Conservation (phyloP, 331 rosid species). For the Cydonia oblonga region DNA sequence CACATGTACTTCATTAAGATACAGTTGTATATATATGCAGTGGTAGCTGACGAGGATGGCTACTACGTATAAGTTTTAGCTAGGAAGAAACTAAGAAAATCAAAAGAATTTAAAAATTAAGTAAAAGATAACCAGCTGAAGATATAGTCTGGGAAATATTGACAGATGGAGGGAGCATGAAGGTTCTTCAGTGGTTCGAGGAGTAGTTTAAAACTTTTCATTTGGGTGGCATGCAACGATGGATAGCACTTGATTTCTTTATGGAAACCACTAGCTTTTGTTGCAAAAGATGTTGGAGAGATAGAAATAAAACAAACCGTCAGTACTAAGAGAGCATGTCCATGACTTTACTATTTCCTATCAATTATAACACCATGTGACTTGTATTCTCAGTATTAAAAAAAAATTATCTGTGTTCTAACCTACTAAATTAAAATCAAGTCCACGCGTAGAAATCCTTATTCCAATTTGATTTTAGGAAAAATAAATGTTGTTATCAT, state of each 20-base stretch:
- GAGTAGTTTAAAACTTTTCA: not conserved
- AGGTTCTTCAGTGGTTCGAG: not conserved
- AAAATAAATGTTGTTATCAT: no score
- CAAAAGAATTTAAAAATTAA: not conserved
- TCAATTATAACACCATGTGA: no score
- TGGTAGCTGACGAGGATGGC: slow-evolving; percentile 16
- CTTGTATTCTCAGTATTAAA: no score
- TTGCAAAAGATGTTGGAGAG: not conserved
- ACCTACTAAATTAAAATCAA: not conserved
- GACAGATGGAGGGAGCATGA: not conserved
- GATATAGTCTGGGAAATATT: not conserved
- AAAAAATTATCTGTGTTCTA: no score
- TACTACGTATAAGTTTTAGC: not conserved
- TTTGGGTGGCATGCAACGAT: slow-evolving; percentile 44
- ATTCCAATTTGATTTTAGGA: not conserved
- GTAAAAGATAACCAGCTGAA: not conserved
- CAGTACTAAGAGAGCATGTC: not conserved
- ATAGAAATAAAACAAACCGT: not conserved
- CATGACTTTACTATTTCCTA: no score
- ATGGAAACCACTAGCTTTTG: slow-evolving; percentile 8
- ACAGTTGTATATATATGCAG: not conserved
- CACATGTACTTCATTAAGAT: not conserved
- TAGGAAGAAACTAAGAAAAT: not conserved
- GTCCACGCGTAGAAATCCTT: not conserved
- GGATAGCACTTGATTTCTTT: slow-evolving; percentile 43